Percentiles rank a stretch among this genome's conserved stretches.
phyloP scores from a whole-genome alignment of 2,329 filamentous ascomycete species.

The Cryphonectria japonica region DNA sequence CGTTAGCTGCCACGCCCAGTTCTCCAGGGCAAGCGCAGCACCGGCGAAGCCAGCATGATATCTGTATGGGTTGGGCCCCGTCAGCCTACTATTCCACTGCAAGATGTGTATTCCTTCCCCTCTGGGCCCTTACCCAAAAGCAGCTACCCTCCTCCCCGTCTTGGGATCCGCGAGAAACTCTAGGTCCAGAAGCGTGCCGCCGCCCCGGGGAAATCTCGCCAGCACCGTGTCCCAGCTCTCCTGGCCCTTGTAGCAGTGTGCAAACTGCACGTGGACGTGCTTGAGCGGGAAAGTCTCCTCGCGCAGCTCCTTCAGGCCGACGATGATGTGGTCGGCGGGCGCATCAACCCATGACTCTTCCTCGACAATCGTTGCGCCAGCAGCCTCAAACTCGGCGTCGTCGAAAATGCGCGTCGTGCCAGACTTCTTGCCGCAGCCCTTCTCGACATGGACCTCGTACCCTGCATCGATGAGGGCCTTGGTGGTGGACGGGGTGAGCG shows the following conservation, averaged over 20 bases:
- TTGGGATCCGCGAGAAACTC: constrained; percentile 79
- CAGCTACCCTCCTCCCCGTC: constrained; percentile 70
- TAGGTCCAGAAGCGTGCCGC: constrained; percentile 79
- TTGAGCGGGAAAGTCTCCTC: constrained; percentile 73
- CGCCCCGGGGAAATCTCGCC: constrained; percentile 75
- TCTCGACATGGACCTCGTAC: constrained; percentile 70
- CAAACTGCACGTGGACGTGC: constrained; percentile 74
- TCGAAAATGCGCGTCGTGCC: constrained; percentile 69
- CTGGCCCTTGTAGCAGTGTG: constrained; percentile 78
- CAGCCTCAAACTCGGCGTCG: constrained; percentile 63
- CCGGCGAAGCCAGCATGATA: constrained; percentile 42
- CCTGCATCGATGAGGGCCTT: constrained; percentile 70
- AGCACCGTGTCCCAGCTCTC: constrained; percentile 79
- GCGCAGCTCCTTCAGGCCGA: constrained; percentile 79
- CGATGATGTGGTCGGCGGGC: constrained; percentile 69
- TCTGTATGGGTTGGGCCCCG: neutral
- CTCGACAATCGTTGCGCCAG: constrained; percentile 67
- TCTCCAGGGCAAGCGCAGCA: constrained; percentile 74
- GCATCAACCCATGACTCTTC: constrained; percentile 70
- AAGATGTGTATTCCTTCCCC: neutral
- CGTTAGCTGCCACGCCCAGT: constrained; percentile 81
- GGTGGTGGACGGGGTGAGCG: constrained; percentile 41
- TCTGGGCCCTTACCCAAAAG: constrained; percentile 60
- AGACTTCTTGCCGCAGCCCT: constrained; percentile 35
- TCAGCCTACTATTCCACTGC: constrained; percentile 1